A percentile compares a stretch with the other conserved stretches of the same genome.
Evolutionary conservation across 495 filamentous ascomycete genomes (phyloP).

Genomic region (Tuber brumale): DNA sequence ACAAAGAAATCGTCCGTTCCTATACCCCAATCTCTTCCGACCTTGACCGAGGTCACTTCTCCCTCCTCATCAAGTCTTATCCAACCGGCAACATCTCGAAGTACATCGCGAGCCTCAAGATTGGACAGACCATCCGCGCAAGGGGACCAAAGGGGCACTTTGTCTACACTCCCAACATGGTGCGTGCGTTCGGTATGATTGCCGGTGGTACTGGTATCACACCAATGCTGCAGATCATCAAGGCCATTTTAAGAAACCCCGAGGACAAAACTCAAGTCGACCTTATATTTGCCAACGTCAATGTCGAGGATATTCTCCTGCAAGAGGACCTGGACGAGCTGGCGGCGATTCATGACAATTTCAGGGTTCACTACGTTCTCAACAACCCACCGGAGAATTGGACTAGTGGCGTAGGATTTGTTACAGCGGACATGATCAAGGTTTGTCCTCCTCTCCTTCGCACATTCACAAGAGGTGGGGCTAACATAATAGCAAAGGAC

Average conservation of each 20-base stretch:
- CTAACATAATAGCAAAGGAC: slow-evolving; percentile 50
- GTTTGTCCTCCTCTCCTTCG: slow-evolving; percentile 45
- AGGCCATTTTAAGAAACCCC: slow-evolving; percentile 73
- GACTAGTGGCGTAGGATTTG: slow-evolving; percentile 85
- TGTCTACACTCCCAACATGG: slow-evolving; percentile 92
- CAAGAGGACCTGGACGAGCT: slow-evolving; percentile 82
- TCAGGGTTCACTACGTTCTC: slow-evolving; percentile 86
- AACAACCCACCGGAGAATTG: slow-evolving; percentile 91
- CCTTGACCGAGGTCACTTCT: slow-evolving; percentile 86
- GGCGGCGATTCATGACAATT: slow-evolving; percentile 64
- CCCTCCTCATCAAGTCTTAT: slow-evolving; percentile 95
- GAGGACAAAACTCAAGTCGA: slow-evolving; percentile 84
- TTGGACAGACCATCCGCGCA: slow-evolving; percentile 83
- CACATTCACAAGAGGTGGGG: slow-evolving; percentile 4
- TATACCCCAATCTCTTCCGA: slow-evolving; percentile 96
- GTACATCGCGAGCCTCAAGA: slow-evolving; percentile 71
- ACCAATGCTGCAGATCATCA: slow-evolving; percentile 91
- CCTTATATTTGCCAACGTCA: slow-evolving; percentile 94
- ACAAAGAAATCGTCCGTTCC: slow-evolving; percentile 87
- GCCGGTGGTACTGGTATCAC: slow-evolving; percentile 97
- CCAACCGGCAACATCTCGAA: slow-evolving; percentile 92
- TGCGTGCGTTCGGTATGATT: slow-evolving; percentile 92
- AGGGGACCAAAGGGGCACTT: slow-evolving; percentile 93
- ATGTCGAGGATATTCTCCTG: slow-evolving; percentile 82
- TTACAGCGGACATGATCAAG: slow-evolving; percentile 91